A percentile compares a stretch with the other conserved stretches of the same genome.
These are phyloP conservation scores for Sanghuangporus baumii DNA, from an alignment of 1,284 basidiomycete genomes.

Conservation along the genomic window DNA sequence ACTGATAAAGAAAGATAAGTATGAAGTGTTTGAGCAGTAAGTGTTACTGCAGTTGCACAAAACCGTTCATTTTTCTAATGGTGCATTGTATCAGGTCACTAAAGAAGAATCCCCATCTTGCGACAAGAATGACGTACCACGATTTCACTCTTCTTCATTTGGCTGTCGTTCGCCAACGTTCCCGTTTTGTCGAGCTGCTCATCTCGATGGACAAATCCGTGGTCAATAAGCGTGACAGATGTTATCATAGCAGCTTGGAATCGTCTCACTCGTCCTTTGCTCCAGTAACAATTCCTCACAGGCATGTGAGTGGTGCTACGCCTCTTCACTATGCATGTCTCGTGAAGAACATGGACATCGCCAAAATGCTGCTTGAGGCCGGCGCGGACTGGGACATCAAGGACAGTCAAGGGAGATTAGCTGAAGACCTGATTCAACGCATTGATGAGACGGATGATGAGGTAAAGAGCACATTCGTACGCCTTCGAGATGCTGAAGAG, in stretches of 20 bases:
- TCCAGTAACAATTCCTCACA: neutral
- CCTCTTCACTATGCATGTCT: constrained; percentile 13
- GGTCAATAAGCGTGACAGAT: neutral
- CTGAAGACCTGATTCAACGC: constrained; percentile 7
- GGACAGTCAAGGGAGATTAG: neutral
- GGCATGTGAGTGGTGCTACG: constrained; percentile 1
- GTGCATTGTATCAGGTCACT: neutral
- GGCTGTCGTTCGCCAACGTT: constrained; percentile 3
- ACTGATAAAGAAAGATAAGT: neutral
- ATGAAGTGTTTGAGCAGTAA: neutral
- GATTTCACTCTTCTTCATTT: constrained; percentile 6
- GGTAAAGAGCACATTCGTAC: neutral
- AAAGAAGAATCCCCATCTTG: neutral
- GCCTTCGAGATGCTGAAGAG: constrained; percentile 7
- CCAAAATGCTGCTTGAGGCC: constrained; percentile 1
- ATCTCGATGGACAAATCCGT: neutral
- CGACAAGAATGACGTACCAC: neutral
- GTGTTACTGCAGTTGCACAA: neutral
- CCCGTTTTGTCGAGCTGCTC: neutral
- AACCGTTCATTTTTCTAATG: neutral
- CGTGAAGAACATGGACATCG: constrained; percentile 1
- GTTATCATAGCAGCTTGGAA: neutral
- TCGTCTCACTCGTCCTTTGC: constrained; percentile 4
- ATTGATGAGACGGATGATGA: neutral
- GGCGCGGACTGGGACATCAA: constrained; percentile 10